Percentiles rank a stretch among this genome's conserved stretches.
These are phyloP conservation scores for Cryphonectria japonica DNA, from an alignment of 2,329 filamentous ascomycete species.

Conservation along the genomic window DNA sequence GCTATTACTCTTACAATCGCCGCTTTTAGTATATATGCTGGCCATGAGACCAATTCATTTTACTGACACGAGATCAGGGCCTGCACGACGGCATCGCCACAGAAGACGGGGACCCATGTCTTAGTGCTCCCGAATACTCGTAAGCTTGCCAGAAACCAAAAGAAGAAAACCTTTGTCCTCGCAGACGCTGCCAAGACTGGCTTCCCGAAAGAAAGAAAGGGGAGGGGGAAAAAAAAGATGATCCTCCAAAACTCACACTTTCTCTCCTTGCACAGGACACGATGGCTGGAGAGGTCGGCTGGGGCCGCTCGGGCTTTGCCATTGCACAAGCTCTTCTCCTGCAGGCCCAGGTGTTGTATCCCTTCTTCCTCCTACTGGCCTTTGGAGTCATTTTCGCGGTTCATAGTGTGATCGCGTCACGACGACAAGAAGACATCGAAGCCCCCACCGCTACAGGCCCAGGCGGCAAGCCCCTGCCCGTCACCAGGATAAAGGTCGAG, in stretches of 20 bases:
- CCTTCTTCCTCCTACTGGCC: constrained; percentile 54
- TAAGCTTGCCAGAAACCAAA: constrained; percentile 12
- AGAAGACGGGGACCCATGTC: constrained; percentile 27
- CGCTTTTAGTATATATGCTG: constrained; percentile 26
- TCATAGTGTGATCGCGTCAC: constrained; percentile 57
- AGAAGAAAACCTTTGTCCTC: constrained; percentile 13
- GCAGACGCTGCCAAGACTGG: background rate
- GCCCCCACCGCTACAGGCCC: constrained; percentile 68
- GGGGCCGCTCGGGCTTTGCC: constrained; percentile 35
- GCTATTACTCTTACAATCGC: constrained; percentile 27
- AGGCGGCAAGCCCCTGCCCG: constrained; percentile 84
- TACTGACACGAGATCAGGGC: constrained; percentile 31
- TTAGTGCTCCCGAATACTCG: constrained; percentile 26
- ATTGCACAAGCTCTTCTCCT: constrained; percentile 49
- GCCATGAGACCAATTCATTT: constrained; percentile 9
- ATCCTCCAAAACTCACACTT: background rate
- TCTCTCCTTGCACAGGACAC: constrained; percentile 17
- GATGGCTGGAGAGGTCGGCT: constrained; percentile 26
- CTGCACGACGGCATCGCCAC: constrained; percentile 30
- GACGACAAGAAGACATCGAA: constrained; percentile 52
- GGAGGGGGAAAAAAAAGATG: background rate
- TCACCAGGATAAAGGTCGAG: constrained; percentile 56
- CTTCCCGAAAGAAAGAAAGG: background rate
- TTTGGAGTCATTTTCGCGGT: constrained; percentile 56
- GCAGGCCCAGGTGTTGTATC: constrained; percentile 55